Base-by-base conservation (phyloP, 371 early-diverging fungal genomes). In the Haplosporangium sp. region DNA sequence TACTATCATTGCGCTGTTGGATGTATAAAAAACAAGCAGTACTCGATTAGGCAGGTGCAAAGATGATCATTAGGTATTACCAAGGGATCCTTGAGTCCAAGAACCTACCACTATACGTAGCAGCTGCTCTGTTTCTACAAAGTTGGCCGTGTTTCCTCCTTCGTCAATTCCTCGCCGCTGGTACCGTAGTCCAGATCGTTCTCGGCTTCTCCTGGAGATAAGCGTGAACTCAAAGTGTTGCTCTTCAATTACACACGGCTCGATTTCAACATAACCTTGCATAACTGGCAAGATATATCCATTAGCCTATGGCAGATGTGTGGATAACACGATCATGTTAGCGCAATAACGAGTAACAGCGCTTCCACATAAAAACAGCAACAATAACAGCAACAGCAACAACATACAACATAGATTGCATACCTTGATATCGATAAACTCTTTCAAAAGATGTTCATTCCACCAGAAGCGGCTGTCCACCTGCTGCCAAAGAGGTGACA, bases 61-160 rank as follows among this genome's bases (percentile, higher is more conserved):
- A n/a, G n/a, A n/a, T n/a, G n/a, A n/a, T n/a, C n/a, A n/a, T n/a
- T n/a, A n/a, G n/a, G n/a, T n/a, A n/a, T n/a, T n/a, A n/a, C n/a
- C n/a, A n/a, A n/a, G n/a, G n/a, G n/a, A n/a, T n/a, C n/a, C n/a
- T n/a, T n/a, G n/a, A n/a, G n/a, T n/a, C n/a, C n/a, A n/a, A 14
- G 38, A 20, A 52, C 62, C 18, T 69, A 76, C 77, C 52, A 70
- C 71, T 6, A 76, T 76, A 4, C 77, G 64, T 11, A 76, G 50
- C 10, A 98, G 80, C 83, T 99, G 98, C 80, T 99, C 99, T 0
- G 99, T 99, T 83, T 99, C 99, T 5, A 98, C 99, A 86, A 90
- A 97, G 82, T 99, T 99, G 45, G 99, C 92, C 5, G 95, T 97
- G 79, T 99, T 88, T 18, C 99, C 99, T 4, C 93, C 69, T 29